Percentiles rank a stretch among this genome's conserved stretches.
Conservation (phyloP, 139 green algal genomes). For the Ettlia oleoabundans region DNA sequence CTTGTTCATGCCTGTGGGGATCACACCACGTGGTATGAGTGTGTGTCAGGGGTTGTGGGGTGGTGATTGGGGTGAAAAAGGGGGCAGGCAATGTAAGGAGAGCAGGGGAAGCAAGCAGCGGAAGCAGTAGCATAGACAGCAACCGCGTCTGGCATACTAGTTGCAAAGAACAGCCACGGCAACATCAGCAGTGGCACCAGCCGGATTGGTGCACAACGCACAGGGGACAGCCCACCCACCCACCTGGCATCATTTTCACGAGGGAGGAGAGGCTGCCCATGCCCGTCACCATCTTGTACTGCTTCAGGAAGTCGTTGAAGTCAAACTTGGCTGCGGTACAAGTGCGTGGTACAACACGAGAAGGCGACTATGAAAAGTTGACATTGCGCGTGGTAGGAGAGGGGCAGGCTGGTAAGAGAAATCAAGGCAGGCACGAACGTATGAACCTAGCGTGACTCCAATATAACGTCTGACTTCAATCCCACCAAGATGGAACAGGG, state of each 20-base stretch:
- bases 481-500: no score
- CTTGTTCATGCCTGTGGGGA: slow-evolving; percentile 72
- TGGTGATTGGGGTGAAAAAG: neutral
- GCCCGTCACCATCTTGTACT: slow-evolving; percentile 91
- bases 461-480: no score
- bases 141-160: no score
- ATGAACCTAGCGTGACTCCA: no score
- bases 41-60: neutral
- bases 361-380: no score
- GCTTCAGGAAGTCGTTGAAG: slow-evolving; percentile 99
- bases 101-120: no score
- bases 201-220: neutral
- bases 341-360: no score
- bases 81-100: no score
- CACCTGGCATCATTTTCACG: slow-evolving; percentile 94
- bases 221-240: neutral
- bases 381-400: no score
- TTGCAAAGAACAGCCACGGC: neutral
- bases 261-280: slow-evolving; percentile 90
- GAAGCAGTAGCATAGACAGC: no score
- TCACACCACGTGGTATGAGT: no score
- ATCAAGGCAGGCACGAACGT: neutral
- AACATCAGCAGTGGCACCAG: neutral
- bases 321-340: slow-evolving; percentile 89
- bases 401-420: no score